phyloP scores from a whole-genome alignment of 129 eudicot genomes.

The Heracleum sosnowskyi region DNA sequence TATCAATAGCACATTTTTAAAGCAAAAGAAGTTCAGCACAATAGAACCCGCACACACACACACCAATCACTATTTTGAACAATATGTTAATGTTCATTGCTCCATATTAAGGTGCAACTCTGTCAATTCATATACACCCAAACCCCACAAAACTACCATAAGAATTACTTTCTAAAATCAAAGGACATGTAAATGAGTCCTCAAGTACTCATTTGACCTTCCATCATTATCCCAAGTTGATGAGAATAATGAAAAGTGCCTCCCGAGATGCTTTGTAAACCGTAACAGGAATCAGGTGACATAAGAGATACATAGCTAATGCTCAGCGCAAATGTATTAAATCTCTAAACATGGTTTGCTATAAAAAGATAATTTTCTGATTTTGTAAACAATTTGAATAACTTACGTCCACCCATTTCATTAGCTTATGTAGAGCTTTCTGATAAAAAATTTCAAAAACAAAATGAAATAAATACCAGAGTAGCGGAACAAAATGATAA shows the following conservation, averaged over 20 bases:
- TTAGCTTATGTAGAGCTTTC: background rate
- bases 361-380: background rate
- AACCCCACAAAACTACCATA: conserved; percentile 10
- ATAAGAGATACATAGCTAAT: background rate
- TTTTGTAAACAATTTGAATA: no score
- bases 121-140: conserved; percentile 32
- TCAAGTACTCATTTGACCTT: background rate
- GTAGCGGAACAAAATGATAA: background rate
- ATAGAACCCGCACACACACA: background rate
- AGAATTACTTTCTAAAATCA: background rate
- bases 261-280: background rate
- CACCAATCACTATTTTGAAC: background rate
- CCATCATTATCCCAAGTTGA: background rate
- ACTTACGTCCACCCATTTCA: background rate
- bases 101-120: conserved; percentile 27
- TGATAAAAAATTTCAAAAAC: background rate
- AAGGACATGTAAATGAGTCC: background rate
- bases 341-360: background rate
- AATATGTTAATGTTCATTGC: background rate
- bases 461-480: background rate
- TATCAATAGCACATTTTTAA: background rate
- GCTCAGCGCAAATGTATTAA: background rate
- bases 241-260: background rate
- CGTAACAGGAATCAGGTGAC: background rate
- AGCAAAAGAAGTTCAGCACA: background rate